Evolutionary conservation across 805 yeast genomes (phyloP).

Genomic region (Saccharomycopsis fibuligera): DNA sequence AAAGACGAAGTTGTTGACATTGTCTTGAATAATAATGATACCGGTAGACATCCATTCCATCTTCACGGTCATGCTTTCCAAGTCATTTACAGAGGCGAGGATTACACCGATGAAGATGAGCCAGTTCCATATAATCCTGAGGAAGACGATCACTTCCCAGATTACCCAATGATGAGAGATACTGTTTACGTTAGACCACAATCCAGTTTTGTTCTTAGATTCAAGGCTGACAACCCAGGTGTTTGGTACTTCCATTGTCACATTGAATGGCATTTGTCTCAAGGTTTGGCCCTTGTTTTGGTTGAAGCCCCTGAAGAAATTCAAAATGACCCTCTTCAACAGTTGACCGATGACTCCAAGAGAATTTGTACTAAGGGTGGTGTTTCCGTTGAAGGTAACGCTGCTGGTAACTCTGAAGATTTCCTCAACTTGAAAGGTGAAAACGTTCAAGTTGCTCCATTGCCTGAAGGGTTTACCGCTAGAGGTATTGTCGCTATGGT

Average conservation of each 20-base stretch:
- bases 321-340: constrained; percentile 46
- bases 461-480: constrained; percentile 91
- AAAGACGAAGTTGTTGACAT: constrained; percentile 60
- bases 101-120: constrained; percentile 42
- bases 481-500: constrained; percentile 92
- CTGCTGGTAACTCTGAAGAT: constrained; percentile 72
- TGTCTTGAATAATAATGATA: constrained; percentile 77
- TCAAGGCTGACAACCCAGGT: constrained; percentile 93
- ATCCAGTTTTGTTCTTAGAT: constrained; percentile 80
- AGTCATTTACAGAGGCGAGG: constrained; percentile 63
- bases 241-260: constrained; percentile 99
- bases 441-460: constrained; percentile 54
- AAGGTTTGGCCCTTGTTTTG: constrained; percentile 78
- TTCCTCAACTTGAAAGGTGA: constrained; percentile 67
- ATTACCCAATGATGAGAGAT: constrained; percentile 81
- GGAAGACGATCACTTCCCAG: constrained; percentile 48
- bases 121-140: constrained; percentile 54
- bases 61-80: constrained; percentile 89
- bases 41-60: constrained; percentile 97
- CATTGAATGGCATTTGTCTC: constrained; percentile 96
- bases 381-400: constrained; percentile 64
- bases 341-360: constrained; percentile 53
- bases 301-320: constrained; percentile 79
- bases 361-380: constrained; percentile 54
- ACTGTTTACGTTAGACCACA: constrained; percentile 72